phyloP scores from a whole-genome alignment of 2,329 filamentous ascomycete species.

The Fusarium sororula region DNA sequence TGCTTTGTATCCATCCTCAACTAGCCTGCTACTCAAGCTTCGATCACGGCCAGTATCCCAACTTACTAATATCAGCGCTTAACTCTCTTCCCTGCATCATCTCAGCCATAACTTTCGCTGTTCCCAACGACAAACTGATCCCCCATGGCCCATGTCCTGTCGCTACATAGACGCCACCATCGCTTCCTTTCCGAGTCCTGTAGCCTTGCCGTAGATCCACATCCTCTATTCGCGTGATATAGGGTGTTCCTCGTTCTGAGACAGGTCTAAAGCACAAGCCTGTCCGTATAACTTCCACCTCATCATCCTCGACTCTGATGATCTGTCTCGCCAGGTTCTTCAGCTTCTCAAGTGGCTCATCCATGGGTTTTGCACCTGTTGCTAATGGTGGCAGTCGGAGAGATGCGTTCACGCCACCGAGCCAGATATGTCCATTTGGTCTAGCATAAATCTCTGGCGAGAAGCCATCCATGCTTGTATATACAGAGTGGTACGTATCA shows the following conservation, averaged over 20 bases:
- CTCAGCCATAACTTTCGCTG: constrained; percentile 75
- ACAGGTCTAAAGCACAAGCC: constrained; percentile 79
- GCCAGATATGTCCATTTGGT: constrained; percentile 73
- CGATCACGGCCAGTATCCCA: constrained; percentile 26
- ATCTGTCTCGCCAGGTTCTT: constrained; percentile 59
- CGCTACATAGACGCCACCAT: constrained; percentile 75
- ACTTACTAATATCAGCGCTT: constrained; percentile 64
- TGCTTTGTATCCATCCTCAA: not conserved
- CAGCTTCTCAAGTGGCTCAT: constrained; percentile 56
- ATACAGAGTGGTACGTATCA: constrained; percentile 74
- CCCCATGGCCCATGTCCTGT: constrained; percentile 83
- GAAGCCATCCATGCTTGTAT: constrained; percentile 69
- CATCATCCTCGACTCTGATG: constrained; percentile 54
- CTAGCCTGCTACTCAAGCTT: not conserved
- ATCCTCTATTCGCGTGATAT: constrained; percentile 68
- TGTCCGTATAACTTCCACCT: constrained; percentile 70
- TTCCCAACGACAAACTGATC: constrained; percentile 70
- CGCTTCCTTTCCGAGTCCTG: constrained; percentile 50
- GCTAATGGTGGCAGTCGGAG: constrained; percentile 65
- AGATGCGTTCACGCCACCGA: constrained; percentile 75
- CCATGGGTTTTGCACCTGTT: constrained; percentile 27
- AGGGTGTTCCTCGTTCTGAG: constrained; percentile 69
- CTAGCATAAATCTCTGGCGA: constrained; percentile 78
- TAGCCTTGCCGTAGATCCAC: constrained; percentile 60
- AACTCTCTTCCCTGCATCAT: constrained; percentile 68